Percentiles rank a stretch among this genome's conserved stretches.
phyloP scores from a whole-genome alignment of 2,329 filamentous ascomycete genomes.

The Talaromyces sp. region DNA sequence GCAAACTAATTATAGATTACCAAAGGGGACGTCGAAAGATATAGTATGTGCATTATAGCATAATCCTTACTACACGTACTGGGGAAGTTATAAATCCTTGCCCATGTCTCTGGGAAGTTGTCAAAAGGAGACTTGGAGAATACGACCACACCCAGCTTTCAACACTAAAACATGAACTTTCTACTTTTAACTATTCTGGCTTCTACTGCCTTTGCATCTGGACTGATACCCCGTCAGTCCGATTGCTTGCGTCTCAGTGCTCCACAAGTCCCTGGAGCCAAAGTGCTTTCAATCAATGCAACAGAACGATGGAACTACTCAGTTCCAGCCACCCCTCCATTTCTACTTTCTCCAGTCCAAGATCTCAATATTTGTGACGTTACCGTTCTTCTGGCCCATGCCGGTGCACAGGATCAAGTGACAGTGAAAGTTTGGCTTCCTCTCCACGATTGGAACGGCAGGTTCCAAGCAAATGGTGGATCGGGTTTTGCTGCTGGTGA shows the following conservation, averaged over 20 bases:
- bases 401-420: not conserved
- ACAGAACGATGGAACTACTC: slow-evolving; percentile 1
- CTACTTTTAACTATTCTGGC: not conserved
- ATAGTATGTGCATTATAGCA: not conserved
- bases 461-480: slow-evolving; percentile 3
- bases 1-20: not conserved
- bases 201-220: not conserved
- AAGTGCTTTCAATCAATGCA: slow-evolving; percentile 1
- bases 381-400: not conserved
- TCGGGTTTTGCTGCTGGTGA: not conserved
- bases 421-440: slow-evolving; percentile 3
- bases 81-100: not conserved
- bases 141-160: not conserved
- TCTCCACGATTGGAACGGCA: slow-evolving; percentile 1
- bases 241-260: not conserved
- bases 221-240: not conserved
- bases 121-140: not conserved
- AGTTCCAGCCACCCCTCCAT: not conserved
- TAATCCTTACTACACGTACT: not conserved
- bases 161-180: not conserved
- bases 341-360: not conserved
- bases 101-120: not conserved
- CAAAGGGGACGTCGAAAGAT: too few species aligned
- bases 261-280: slow-evolving; percentile 3
- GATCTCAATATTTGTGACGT: slow-evolving; percentile 3